Base-by-base conservation (phyloP, 2,329 filamentous ascomycete species). In the Apiospora rasikravindrae region DNA sequence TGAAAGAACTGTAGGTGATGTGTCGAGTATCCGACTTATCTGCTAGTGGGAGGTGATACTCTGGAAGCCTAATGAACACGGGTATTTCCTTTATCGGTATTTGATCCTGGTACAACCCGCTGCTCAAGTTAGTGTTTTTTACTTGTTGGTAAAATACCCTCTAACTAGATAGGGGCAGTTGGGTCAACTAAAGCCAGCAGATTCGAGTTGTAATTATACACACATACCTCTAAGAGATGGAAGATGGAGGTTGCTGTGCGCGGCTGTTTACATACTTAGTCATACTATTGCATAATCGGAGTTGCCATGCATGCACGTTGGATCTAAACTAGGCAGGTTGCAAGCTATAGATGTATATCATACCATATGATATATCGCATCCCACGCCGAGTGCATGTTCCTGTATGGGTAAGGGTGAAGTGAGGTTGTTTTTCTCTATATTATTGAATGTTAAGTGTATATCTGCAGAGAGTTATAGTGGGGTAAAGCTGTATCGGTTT, bases 241-340 rank as follows among this genome's bases (percentile, higher is more conserved):
- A 11, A 10, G 8, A 37, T 37, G 29, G 29, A 11, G 16, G 51
- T 61, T 61, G 53, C 53, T 61, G 33, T 61, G 22, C 16, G 14
- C 53, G 33, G 53, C 53, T 7, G 33, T 26, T 33, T 19, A 13
- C 40, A 42, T 42, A 57, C 51, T 22, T 33, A 22, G 19, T 61
- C 53, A 64, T 64, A 2, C 29, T 1, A 40, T 40, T 64, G 33
- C 57, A 64, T 24, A 40, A 64, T 40, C 57, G 57, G 57, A 64
- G 22, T 13, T 64, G 33, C 19, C 33, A 64, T 64, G 57, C 57
- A 64, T 64, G 57, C 57, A 40, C 33, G 57, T 64, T 40, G 57
- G 57, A 61, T 61, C 53, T 61, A 29, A 61, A 57, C 51, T 57
- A 57, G 26, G 51, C 51, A 57, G 51, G 29, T 61, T 61, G 22